Evolutionary conservation across 1,139 yeast species (phyloP).

Genomic region (Ashbya aceris): DNA sequence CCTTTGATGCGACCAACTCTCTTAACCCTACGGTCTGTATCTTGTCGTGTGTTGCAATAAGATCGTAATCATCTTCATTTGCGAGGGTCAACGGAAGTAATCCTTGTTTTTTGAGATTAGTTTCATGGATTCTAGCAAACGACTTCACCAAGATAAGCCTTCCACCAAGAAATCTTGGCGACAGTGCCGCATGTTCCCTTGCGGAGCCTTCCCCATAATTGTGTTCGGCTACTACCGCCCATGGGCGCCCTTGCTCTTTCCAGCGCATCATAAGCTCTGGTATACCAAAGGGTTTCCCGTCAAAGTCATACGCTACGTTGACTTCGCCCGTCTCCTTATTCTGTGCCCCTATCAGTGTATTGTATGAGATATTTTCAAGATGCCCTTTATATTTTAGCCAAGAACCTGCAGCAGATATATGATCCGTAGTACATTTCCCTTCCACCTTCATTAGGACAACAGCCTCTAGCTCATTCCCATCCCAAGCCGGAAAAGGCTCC

Average conservation of each 20-base stretch:
- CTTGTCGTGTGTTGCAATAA: conserved; percentile 63
- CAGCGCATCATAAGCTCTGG: conserved; percentile 97
- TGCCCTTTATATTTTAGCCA: conserved; percentile 99
- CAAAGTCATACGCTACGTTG: conserved; percentile 78
- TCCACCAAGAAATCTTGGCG: conserved; percentile 92
- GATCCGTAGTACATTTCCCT: conserved; percentile 98
- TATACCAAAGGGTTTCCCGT: conserved; percentile 68
- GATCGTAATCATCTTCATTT: conserved; percentile 80
- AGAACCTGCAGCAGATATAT: conserved; percentile 97
- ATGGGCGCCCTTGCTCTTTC: conserved; percentile 75
- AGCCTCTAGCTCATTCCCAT: conserved; percentile 69
- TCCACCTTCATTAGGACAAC: conserved; percentile 79
- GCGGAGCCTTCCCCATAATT: conserved; percentile 99
- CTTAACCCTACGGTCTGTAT: conserved; percentile 68
- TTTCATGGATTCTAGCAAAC: conserved; percentile 91
- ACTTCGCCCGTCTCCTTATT: conserved; percentile 96
- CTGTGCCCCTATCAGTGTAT: conserved; percentile 93
- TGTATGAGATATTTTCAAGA: conserved; percentile 87
- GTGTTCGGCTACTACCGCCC: conserved; percentile 96
- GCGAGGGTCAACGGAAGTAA: conserved; percentile 90
- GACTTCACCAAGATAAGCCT: conserved; percentile 82
- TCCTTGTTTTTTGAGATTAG: conserved; percentile 92
- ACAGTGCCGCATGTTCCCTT: conserved; percentile 96
- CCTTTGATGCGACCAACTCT: conserved; percentile 72
- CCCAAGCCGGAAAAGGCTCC: conserved; percentile 83